Evolutionary conservation across 2,329 filamentous ascomycete genomes (phyloP).

Genomic region (Pestalotiopsis sp.): DNA sequence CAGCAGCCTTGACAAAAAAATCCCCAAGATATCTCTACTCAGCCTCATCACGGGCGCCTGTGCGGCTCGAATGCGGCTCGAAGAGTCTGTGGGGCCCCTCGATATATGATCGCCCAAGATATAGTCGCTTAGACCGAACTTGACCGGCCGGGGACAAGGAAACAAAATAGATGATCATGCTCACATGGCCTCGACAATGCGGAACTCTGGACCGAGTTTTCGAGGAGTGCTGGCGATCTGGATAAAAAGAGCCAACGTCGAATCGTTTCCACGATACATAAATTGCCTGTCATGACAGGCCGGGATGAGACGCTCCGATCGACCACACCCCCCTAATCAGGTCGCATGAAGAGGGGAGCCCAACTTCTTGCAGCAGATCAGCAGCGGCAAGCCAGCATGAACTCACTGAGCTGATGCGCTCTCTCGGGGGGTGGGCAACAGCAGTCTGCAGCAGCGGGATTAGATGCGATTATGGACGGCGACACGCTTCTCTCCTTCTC

Average conservation of each 20-base stretch:
- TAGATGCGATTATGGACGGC: too few relatives aligned
- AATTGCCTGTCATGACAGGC: not conserved
- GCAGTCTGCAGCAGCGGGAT: not conserved
- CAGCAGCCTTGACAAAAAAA: not conserved
- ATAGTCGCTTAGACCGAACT: too few relatives aligned
- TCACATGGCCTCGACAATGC: not conserved
- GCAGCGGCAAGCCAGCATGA: too few relatives aligned
- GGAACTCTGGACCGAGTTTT: not conserved
- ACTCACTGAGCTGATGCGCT: too few relatives aligned
- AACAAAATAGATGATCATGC: not conserved
- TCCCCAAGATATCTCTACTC: not conserved
- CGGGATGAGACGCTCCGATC: constrained; percentile 5
- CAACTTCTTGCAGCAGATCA: too few relatives aligned
- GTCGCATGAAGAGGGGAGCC: not conserved
- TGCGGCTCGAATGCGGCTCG: not conserved
- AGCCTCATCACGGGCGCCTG: not conserved
- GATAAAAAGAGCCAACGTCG: constrained; percentile 12
- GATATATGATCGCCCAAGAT: not conserved
- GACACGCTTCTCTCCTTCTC: too few relatives aligned
- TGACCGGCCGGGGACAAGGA: not conserved
- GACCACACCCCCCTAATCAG: not conserved
- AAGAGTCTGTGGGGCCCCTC: not conserved
- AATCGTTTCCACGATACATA: not conserved
- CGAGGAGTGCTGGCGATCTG: constrained; percentile 2
- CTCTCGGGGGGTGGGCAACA: not conserved